These are phyloP conservation scores for Suhomyces bokatorum DNA, from an alignment of 1,139 yeast genomes.

Conservation along the genomic window DNA sequence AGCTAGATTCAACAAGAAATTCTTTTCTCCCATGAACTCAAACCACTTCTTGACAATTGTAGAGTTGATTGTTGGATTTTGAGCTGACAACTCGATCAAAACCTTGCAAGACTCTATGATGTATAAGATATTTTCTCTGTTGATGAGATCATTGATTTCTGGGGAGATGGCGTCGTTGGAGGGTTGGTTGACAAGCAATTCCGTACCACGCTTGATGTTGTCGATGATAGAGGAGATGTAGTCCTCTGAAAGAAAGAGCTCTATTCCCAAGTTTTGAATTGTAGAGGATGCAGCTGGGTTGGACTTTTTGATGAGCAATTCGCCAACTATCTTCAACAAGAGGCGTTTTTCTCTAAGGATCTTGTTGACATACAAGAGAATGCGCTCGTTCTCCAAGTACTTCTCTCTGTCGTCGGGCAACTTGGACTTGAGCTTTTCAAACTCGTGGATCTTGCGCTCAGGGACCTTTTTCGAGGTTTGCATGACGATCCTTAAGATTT, in stretches of 20 bases:
- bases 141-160: constrained; percentile 26
- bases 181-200: constrained; percentile 5
- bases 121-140: constrained; percentile 38
- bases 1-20: constrained; percentile 35
- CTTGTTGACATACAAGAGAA: constrained; percentile 32
- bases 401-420: constrained; percentile 40
- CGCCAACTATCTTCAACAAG: constrained; percentile 40
- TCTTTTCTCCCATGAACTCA: constrained; percentile 43
- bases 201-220: constrained; percentile 8
- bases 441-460: constrained; percentile 23
- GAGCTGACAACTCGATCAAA: constrained; percentile 41
- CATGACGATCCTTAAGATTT: constrained; percentile 47
- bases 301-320: constrained; percentile 39
- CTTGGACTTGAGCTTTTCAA: constrained; percentile 31
- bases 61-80: constrained; percentile 33
- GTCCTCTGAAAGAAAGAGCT: constrained; percentile 31
- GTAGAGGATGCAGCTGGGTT: constrained; percentile 29
- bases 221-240: constrained; percentile 30
- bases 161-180: constrained; percentile 18
- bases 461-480: constrained; percentile 44
- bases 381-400: constrained; percentile 30
- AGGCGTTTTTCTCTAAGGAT: constrained; percentile 50
- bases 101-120: constrained; percentile 46
- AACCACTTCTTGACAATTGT: constrained; percentile 56
- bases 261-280: constrained; percentile 43